A percentile compares a stretch with the other conserved stretches of the same genome.
These are phyloP conservation scores for Plasmodium coatneyi DNA, from an alignment of 169 alveolate genomes.

Conservation along the genomic window DNA sequence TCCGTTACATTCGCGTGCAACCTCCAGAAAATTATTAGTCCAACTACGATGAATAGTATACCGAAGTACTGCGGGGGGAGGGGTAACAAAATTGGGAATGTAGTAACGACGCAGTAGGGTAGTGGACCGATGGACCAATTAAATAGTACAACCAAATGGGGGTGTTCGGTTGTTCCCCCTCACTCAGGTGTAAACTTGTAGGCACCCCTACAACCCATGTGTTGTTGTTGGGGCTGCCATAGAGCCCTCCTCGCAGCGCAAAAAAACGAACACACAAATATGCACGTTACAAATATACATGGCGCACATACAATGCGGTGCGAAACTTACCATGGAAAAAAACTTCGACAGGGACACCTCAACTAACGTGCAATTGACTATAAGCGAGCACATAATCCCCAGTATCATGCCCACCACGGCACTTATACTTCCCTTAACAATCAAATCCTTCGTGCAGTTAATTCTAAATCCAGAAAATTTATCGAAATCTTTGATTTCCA, in stretches of 20 bases:
- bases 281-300: background rate
- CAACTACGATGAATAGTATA: conserved; percentile 89
- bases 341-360: conserved; percentile 93
- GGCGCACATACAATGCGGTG: background rate
- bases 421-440: conserved; percentile 76
- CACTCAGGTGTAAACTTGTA: background rate
- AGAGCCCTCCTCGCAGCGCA: background rate
- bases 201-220: background rate
- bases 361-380: conserved; percentile 93
- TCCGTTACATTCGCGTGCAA: conserved; percentile 79
- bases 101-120: background rate
- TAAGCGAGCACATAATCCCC: conserved; percentile 91
- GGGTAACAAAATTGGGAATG: background rate
- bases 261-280: background rate
- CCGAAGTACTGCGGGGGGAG: conserved; percentile 89
- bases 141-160: background rate
- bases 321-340: conserved; percentile 88
- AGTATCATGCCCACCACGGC: conserved; percentile 89
- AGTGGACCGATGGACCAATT: background rate
- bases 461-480: conserved; percentile 66
- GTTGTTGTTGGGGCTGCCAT: background rate
- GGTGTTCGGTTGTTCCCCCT: background rate
- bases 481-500: conserved; percentile 73
- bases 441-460: conserved; percentile 63
- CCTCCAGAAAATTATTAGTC: conserved; percentile 92